These are phyloP conservation scores for Sergeia podlipaevii DNA, from an alignment of 208 protist genomes.

Conservation along the genomic window DNA sequence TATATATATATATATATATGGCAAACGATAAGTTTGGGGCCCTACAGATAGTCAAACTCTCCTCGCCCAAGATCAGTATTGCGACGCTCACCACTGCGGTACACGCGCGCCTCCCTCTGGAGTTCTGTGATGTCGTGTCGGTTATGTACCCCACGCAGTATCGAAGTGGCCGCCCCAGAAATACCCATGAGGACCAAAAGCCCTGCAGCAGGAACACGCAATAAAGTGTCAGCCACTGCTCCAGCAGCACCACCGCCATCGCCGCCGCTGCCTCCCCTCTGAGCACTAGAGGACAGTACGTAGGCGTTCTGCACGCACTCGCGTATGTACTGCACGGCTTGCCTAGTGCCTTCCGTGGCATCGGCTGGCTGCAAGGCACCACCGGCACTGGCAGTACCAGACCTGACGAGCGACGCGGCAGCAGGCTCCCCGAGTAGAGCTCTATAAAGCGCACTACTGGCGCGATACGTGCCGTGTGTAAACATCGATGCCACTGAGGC, in stretches of 20 bases:
- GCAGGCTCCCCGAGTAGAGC: constrained; percentile 20
- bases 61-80: too few species aligned
- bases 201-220: constrained; percentile 24
- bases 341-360: constrained; percentile 16
- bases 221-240: constrained; percentile 19
- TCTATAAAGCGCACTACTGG: constrained; percentile 17
- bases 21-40: too few species aligned
- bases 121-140: constrained; percentile 6
- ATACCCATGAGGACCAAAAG: constrained; percentile 32
- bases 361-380: constrained; percentile 17
- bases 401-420: neutral
- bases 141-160: constrained; percentile 31
- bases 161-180: constrained; percentile 24
- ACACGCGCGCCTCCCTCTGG: neutral
- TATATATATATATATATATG: too few species aligned
- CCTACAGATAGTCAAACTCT: too few species aligned
- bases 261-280: too few species aligned
- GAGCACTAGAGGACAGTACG: neutral
- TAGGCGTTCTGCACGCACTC: constrained; percentile 15
- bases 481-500: constrained; percentile 23
- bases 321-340: constrained; percentile 25
- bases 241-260: constrained; percentile 11
- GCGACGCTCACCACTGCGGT: too few species aligned
- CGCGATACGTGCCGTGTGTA: constrained; percentile 23
- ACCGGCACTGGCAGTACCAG: neutral